These are phyloP conservation scores for Phyllosticta citrichinensis DNA, from an alignment of 2,329 filamentous ascomycete genomes.

Conservation along the genomic window DNA sequence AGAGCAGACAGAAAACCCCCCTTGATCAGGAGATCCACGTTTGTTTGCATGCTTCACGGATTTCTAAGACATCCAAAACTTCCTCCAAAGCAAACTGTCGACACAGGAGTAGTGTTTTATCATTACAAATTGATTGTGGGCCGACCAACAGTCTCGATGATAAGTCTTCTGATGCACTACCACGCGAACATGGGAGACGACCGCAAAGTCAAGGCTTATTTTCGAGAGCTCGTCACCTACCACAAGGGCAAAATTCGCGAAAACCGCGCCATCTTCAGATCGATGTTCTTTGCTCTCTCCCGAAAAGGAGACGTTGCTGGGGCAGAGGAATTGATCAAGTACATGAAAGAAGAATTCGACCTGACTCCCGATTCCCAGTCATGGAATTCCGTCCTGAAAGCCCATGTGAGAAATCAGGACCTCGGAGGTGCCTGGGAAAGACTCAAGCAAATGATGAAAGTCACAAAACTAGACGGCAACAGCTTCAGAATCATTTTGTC, in stretches of 20 bases:
- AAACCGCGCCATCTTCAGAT: neutral
- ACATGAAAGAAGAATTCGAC: slow-evolving; percentile 47
- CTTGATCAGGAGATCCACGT: neutral
- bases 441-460: slow-evolving; percentile 51
- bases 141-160: neutral
- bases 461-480: slow-evolving; percentile 45
- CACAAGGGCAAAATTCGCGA: neutral
- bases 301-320: neutral
- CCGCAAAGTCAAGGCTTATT: neutral
- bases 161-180: neutral
- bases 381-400: slow-evolving; percentile 72
- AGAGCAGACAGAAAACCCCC: neutral
- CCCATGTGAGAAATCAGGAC: slow-evolving; percentile 56
- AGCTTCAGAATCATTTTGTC: slow-evolving; percentile 68
- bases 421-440: slow-evolving; percentile 53
- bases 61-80: neutral
- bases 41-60: neutral
- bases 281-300: neutral
- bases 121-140: neutral
- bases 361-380: slow-evolving; percentile 48
- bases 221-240: neutral
- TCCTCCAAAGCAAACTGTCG: neutral
- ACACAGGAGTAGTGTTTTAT: neutral
- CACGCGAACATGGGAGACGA: neutral
- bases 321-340: slow-evolving; percentile 44